Evolutionary conservation across 116 monocot genomes (phyloP).

Genomic region (Phalaenopsis hybrid): DNA sequence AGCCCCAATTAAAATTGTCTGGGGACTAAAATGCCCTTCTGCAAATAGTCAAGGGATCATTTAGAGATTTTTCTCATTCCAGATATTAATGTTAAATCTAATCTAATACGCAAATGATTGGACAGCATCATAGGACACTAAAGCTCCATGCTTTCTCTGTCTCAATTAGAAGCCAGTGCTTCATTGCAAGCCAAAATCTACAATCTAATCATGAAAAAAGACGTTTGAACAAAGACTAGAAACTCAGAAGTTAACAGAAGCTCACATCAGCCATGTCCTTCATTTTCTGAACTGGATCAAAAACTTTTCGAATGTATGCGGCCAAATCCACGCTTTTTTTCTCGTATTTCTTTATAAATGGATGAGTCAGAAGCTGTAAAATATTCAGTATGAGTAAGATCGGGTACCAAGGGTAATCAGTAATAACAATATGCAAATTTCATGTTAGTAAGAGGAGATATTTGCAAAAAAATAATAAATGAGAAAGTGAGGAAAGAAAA

Average conservation of each 20-base stretch:
- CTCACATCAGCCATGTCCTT: conserved; percentile 96
- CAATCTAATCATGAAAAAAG: neutral
- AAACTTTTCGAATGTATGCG: conserved; percentile 59
- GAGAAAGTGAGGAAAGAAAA: no score
- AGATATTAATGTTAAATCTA: neutral
- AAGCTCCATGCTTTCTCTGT: neutral
- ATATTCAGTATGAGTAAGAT: conserved; percentile 15
- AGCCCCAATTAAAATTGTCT: no score
- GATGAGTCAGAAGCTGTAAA: conserved; percentile 84
- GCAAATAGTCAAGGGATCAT: no score
- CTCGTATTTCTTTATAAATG: conserved; percentile 83
- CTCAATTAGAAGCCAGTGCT: neutral
- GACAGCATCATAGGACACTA: neutral
- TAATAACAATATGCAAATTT: neutral
- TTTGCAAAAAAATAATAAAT: neutral
- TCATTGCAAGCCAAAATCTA: neutral
- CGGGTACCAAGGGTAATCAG: neutral
- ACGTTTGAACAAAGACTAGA: neutral
- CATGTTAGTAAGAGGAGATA: neutral
- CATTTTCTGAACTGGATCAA: conserved; percentile 71
- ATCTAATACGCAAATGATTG: neutral
- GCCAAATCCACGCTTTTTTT: conserved; percentile 51
- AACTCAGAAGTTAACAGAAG: conserved; percentile 3
- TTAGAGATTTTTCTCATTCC: neutral
- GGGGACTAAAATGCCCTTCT: no score